Conservation (phyloP, 2,329 filamentous ascomycete genomes). For the Penicillium brevicompactum region DNA sequence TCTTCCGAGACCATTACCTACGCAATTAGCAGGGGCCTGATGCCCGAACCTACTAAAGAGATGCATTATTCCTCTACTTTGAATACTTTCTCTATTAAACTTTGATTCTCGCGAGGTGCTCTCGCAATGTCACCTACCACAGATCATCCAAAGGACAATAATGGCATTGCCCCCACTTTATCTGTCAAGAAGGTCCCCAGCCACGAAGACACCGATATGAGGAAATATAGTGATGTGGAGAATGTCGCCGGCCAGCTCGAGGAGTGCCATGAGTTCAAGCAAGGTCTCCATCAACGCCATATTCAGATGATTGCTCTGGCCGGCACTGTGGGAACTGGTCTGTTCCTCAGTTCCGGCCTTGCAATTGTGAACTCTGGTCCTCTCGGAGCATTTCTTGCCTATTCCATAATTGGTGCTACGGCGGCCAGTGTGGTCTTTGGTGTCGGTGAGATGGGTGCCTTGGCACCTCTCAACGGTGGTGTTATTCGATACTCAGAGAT, state of each 20-base stretch:
- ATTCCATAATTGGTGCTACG: conserved; percentile 39
- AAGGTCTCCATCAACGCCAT: conserved; percentile 35
- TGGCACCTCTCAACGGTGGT: conserved; percentile 42
- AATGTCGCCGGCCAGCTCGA: conserved; percentile 22
- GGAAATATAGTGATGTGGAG: conserved; percentile 18
- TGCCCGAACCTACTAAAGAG: conserved; percentile 1
- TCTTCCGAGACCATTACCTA: neutral
- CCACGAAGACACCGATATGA: conserved; percentile 14
- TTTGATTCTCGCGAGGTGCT: neutral
- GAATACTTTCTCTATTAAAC: neutral
- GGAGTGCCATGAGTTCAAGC: conserved; percentile 22
- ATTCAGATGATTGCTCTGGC: conserved; percentile 44
- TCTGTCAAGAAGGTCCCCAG: conserved; percentile 7
- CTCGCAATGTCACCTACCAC: neutral
- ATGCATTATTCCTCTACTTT: neutral
- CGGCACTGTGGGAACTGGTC: conserved; percentile 41
- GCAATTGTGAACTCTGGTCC: conserved; percentile 37
- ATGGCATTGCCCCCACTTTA: conserved; percentile 5
- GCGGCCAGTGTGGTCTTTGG: conserved; percentile 37
- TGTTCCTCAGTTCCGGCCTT: conserved; percentile 40
- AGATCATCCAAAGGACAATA: neutral
- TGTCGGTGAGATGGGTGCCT: conserved; percentile 40
- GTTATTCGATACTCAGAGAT: conserved; percentile 39
- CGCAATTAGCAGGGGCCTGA: neutral
- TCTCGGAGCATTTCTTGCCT: conserved; percentile 39